Evolutionary conservation across 768 basidiomycete species (phyloP), one percentile per base, ranked within the genome.

Genomic region (Pleurotus cornucopiae): DNA sequence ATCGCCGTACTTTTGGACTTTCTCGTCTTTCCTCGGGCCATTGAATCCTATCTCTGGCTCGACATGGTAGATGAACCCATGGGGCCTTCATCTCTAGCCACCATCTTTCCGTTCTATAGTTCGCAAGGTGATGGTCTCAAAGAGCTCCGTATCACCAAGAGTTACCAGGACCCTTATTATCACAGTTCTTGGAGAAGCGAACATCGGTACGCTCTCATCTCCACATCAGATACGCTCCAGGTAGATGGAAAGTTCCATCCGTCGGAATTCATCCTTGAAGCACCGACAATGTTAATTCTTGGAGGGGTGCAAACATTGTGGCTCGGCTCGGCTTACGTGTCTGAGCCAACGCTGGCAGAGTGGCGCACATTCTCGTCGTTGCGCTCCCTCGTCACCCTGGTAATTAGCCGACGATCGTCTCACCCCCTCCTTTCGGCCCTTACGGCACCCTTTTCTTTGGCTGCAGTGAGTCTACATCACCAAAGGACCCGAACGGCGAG

Each of bases 191-290:
- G 49, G 49, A 38, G 49, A 5, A 52, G 26, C 11, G 49, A 52
- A 13, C 49, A 52, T 20, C 49, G 39, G 13, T 52, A 52, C 20
- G 49, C n/a, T 14, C 4, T 52, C 12, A 40, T 52, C 4, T 52
- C 49, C 37, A 52, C 30, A n/a, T 13, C n/a, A 7, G 38, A 38
- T 9, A 38, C 14, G 14, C 37, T 52, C 4, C 49, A 52, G 21
- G 37, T 52, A 4, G 49, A 52, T 21, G 49, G 49, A n/a, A 20
- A 38, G 20, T 16, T 52, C 12, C 37, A 52, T 4, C 49, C 49
- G 13, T 13, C 49, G 20, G 49, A 52, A 14, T 52, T 52, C 38
- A 34, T 52, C n/a, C 40, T 52, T 21, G 49, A 52, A 20, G 49
- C 49, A 11, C 49, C 49, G 5, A 52, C 37, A 9, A 38, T 40